A percentile compares a stretch with the other conserved stretches of the same genome.
phyloP scores from a whole-genome alignment of 192 early-diverging fungal genomes.

The Coemansia sp. region DNA sequence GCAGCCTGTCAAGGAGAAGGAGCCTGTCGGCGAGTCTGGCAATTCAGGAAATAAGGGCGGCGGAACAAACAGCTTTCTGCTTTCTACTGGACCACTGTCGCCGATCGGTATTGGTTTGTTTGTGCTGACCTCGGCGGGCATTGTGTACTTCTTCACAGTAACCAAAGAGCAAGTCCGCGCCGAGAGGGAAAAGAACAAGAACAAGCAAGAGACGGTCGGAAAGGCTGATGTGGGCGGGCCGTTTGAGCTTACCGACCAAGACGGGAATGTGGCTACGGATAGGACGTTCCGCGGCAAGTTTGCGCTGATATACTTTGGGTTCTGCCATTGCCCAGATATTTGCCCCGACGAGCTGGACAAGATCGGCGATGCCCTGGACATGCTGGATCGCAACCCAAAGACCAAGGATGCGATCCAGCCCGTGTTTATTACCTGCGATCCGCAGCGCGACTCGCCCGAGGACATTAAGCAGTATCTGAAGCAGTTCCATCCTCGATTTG shows the following conservation, averaged over 20 bases:
- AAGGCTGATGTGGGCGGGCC: conserved; percentile 89
- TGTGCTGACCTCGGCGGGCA: conserved; percentile 54
- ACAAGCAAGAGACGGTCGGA: conserved; percentile 59
- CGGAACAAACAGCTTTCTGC: conserved; percentile 22
- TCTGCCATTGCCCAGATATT: conserved; percentile 98
- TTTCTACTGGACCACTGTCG: conserved; percentile 40
- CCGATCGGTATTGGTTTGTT: conserved; percentile 52
- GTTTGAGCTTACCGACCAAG: conserved; percentile 78
- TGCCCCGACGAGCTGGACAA: conserved; percentile 99
- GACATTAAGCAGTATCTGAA: conserved; percentile 71
- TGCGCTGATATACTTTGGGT: conserved; percentile 97
- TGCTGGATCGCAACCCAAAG: conserved; percentile 50
- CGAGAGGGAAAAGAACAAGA: conserved; percentile 20
- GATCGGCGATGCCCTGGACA: conserved; percentile 84
- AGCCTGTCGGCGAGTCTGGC: conserved; percentile 1
- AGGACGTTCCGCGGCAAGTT: conserved; percentile 78
- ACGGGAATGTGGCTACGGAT: conserved; percentile 68
- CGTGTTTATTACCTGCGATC: conserved; percentile 96
- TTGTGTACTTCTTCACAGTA: conserved; percentile 60
- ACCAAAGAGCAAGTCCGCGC: conserved; percentile 56
- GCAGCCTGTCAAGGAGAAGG: conserved; percentile 6
- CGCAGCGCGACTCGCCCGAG: conserved; percentile 83
- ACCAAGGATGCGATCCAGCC: conserved; percentile 63
- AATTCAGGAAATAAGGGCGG: not conserved
- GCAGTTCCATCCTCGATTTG: conserved; percentile 91